Conservation (phyloP, 2,329 filamentous ascomycete species). For the Paecilomyces sp. region DNA sequence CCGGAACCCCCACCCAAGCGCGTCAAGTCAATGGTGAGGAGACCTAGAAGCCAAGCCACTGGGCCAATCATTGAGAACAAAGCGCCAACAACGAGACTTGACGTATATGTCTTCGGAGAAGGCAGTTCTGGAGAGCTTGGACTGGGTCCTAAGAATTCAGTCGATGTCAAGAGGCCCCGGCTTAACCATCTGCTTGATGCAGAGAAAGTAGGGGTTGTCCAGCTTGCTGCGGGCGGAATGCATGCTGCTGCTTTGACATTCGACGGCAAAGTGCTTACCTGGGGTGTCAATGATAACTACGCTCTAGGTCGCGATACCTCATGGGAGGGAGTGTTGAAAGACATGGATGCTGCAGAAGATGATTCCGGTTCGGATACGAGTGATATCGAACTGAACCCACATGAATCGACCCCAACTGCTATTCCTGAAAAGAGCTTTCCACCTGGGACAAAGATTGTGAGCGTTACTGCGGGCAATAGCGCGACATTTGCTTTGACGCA, state of each 20-base stretch:
- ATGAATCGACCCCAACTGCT: constrained; percentile 59
- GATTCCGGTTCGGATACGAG: constrained; percentile 38
- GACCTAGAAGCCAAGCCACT: not conserved
- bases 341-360: constrained; percentile 17
- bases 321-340: constrained; percentile 49
- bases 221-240: constrained; percentile 64
- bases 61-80: constrained; percentile 47
- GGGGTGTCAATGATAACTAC: constrained; percentile 79
- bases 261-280: constrained; percentile 75
- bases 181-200: constrained; percentile 56
- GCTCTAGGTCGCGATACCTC: constrained; percentile 67
- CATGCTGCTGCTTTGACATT: constrained; percentile 67
- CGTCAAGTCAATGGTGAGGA: not conserved
- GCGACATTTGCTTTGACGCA: constrained; percentile 69
- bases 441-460: constrained; percentile 55
- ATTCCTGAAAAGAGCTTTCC: constrained; percentile 50
- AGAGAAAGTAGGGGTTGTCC: constrained; percentile 43
- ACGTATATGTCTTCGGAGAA: constrained; percentile 69
- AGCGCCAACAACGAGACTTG: constrained; percentile 44
- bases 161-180: not conserved
- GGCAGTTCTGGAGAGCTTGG: constrained; percentile 67
- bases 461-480: constrained; percentile 67
- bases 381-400: constrained; percentile 62
- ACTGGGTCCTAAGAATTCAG: constrained; percentile 43
- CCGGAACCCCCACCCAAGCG: not conserved